Percentiles rank a stretch among this genome's conserved stretches.
Evolutionary conservation across 2,329 filamentous ascomycete species (phyloP).

Genomic region (Fusarium virguliforme): DNA sequence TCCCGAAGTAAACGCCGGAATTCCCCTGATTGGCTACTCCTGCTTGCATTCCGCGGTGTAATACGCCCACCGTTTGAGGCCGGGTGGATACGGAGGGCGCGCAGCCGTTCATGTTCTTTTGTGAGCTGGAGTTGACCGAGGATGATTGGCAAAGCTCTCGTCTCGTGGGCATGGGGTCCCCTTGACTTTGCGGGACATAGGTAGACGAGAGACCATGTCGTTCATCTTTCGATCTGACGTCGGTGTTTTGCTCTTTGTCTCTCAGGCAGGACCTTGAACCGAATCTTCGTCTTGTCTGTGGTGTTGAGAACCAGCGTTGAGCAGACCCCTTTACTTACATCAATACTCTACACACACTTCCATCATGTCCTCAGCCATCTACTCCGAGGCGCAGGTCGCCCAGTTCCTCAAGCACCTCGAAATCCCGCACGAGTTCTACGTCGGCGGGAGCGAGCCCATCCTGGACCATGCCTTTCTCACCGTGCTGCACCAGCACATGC

Average conservation of each 20-base stretch:
- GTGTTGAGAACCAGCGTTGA: constrained; percentile 9
- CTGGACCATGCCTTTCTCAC: constrained; percentile 55
- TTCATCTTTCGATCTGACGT: constrained; percentile 37
- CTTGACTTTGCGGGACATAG: constrained; percentile 39
- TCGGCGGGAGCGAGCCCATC: constrained; percentile 47
- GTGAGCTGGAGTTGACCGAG: constrained; percentile 14
- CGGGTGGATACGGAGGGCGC: constrained; percentile 26
- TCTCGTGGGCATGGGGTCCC: constrained; percentile 33
- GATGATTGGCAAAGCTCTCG: constrained; percentile 30
- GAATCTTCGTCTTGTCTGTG: constrained; percentile 17
- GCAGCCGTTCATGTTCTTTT: constrained; percentile 6
- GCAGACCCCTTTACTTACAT: background rate
- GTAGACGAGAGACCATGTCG: constrained; percentile 32
- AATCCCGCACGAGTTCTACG: constrained; percentile 51
- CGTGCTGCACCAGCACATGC: constrained; percentile 62
- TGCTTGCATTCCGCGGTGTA: background rate
- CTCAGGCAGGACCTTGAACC: constrained; percentile 22
- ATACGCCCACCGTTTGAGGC: constrained; percentile 26
- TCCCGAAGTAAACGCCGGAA: constrained; percentile 52
- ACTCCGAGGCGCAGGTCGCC: constrained; percentile 51
- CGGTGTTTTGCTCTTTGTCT: constrained; percentile 25
- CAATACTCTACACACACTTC: background rate
- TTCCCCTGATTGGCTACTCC: constrained; percentile 43
- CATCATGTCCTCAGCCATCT: constrained; percentile 51
- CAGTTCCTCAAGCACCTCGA: constrained; percentile 50